Conservation (phyloP, 129 eudicot genomes). For the Flaveria sonorensis region DNA sequence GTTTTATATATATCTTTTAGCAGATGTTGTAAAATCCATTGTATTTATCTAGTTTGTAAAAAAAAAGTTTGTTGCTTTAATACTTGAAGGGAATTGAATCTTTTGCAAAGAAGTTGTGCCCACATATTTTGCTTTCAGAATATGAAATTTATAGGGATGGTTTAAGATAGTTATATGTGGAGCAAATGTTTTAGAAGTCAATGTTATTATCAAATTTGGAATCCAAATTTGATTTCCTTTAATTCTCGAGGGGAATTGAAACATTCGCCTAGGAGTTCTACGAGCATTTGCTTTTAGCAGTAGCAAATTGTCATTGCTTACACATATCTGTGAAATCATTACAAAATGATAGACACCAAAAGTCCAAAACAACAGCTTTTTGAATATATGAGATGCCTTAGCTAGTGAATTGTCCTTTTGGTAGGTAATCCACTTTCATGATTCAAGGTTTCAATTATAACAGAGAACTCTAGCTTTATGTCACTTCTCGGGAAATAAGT, state of each 20-base stretch:
- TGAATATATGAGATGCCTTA: neutral
- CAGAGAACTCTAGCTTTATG: no score
- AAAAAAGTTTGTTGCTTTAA: neutral
- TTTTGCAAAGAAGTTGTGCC: neutral
- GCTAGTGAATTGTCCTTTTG: slow-evolving; percentile 12
- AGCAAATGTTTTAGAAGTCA: neutral
- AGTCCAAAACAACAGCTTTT: neutral
- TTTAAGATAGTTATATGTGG: neutral
- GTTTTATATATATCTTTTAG: no score
- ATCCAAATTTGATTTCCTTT: neutral
- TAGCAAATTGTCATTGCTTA: neutral
- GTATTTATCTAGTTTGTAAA: neutral
- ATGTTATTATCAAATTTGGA: neutral
- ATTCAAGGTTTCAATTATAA: slow-evolving; percentile 8
- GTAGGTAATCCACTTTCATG: neutral
- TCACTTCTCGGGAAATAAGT: no score
- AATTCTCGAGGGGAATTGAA: neutral
- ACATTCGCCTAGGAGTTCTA: neutral
- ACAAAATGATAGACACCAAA: neutral
- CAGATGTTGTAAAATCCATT: neutral
- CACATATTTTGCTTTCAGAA: neutral
- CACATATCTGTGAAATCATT: neutral
- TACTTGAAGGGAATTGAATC: neutral
- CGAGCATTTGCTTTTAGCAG: neutral
- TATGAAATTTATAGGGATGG: neutral